phyloP scores from a whole-genome alignment of 441 rosid species.

The Adansonia madagascariensis region DNA sequence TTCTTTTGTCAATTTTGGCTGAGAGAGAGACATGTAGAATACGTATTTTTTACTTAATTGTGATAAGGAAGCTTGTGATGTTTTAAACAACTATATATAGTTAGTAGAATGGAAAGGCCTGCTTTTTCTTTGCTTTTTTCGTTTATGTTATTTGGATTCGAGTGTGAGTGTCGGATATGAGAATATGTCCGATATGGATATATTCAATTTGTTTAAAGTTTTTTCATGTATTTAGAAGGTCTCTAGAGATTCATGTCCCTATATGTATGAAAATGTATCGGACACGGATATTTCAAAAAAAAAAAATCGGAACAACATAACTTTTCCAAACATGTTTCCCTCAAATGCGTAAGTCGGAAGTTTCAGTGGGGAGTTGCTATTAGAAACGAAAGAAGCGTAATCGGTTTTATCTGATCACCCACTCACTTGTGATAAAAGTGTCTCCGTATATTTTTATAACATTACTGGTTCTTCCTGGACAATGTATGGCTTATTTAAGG shows the following conservation, averaged over 20 bases:
- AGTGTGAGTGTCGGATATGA: too few species aligned
- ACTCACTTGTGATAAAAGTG: slow-evolving; percentile 4
- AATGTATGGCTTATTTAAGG: neutral
- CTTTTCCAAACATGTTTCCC: slow-evolving; percentile 12
- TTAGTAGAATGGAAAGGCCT: slow-evolving; percentile 26
- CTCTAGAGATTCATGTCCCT: too few species aligned
- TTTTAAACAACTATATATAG: slow-evolving; percentile 26
- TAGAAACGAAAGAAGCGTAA: neutral
- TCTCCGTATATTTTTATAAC: neutral
- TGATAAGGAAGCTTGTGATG: slow-evolving; percentile 39
- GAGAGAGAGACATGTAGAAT: slow-evolving; percentile 30
- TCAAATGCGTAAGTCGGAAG: slow-evolving; percentile 12
- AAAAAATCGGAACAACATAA: too few species aligned
- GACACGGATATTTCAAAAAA: too few species aligned
- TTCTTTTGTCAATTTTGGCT: slow-evolving; percentile 36
- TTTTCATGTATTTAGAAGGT: too few species aligned
- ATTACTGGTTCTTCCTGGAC: neutral
- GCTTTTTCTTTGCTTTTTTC: slow-evolving; percentile 26
- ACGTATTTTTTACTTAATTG: slow-evolving; percentile 26
- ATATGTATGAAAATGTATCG: too few species aligned
- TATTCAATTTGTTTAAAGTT: too few species aligned
- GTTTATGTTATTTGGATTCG: neutral
- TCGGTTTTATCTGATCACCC: neutral
- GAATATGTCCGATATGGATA: too few species aligned
- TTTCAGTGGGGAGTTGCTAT: neutral